A percentile compares a stretch with the other conserved stretches of the same genome.
These are phyloP conservation scores for Pholiota molesta DNA, from an alignment of 768 basidiomycete species.

Conservation along the genomic window DNA sequence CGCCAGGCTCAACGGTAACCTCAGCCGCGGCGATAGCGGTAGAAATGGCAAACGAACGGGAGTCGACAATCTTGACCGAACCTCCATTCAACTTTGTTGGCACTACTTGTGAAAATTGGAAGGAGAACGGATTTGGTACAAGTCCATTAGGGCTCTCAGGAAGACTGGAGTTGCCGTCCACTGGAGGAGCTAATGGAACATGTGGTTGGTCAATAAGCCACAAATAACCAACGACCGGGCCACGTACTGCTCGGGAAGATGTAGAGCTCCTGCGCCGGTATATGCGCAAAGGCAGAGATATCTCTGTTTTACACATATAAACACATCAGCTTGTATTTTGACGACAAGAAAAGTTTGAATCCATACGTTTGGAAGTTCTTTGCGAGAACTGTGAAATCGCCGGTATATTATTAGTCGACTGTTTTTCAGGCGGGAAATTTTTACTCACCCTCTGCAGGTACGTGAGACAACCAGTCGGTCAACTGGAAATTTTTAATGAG, in stretches of 20 bases:
- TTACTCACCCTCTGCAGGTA: conserved; percentile 27
- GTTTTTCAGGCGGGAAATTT: conserved; percentile 22
- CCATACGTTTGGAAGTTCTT: conserved; percentile 51
- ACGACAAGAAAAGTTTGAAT: neutral
- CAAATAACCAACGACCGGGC: neutral
- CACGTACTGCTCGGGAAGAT: conserved; percentile 42
- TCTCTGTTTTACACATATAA: conserved; percentile 35
- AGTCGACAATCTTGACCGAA: conserved; percentile 61
- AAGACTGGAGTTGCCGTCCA: conserved; percentile 32
- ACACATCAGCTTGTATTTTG: neutral
- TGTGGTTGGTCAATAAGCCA: conserved; percentile 4
- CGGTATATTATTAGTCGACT: neutral
- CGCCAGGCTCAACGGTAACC: conserved; percentile 59
- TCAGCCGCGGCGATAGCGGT: conserved; percentile 58
- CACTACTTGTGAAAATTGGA: conserved; percentile 49
- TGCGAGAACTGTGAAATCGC: conserved; percentile 42
- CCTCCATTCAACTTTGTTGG: conserved; percentile 55
- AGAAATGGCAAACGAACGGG: conserved; percentile 52
- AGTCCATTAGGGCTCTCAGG: conserved; percentile 49
- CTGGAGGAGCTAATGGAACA: conserved; percentile 33
- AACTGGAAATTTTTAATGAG: conserved; percentile 39
- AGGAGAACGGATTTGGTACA: conserved; percentile 49
- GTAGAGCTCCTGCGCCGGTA: conserved; percentile 56
- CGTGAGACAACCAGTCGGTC: conserved; percentile 68
- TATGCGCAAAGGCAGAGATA: conserved; percentile 48